These are phyloP conservation scores for Podospora tetraspora DNA, from an alignment of 495 filamentous ascomycete species.

Conservation along the genomic window DNA sequence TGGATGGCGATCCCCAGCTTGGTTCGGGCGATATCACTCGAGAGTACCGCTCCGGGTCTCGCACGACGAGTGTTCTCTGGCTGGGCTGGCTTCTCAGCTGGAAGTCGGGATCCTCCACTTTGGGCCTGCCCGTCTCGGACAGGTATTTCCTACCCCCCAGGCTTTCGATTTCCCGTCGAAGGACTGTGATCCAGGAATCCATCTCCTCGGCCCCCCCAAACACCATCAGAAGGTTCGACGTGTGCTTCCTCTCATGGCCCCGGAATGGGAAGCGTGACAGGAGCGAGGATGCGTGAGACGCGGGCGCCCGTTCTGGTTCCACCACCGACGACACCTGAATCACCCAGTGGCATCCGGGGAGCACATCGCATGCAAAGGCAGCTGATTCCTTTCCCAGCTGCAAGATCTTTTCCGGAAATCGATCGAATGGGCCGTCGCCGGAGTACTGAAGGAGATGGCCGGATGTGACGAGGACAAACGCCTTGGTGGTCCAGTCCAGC, in stretches of 20 bases:
- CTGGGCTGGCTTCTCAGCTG: constrained; percentile 44
- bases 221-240: constrained; percentile 70
- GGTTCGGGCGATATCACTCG: constrained; percentile 32
- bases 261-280: constrained; percentile 67
- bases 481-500: constrained; percentile 74
- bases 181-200: constrained; percentile 70
- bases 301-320: constrained; percentile 55
- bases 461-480: constrained; percentile 73
- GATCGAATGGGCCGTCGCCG: constrained; percentile 71
- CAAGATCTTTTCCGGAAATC: constrained; percentile 81
- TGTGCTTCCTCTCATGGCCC: constrained; percentile 54
- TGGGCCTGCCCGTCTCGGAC: constrained; percentile 51
- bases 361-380: constrained; percentile 88
- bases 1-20: constrained; percentile 26
- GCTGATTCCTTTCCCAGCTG: constrained; percentile 79
- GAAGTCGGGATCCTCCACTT: constrained; percentile 27
- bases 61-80: constrained; percentile 46
- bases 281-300: constrained; percentile 55
- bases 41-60: constrained; percentile 47
- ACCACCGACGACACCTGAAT: constrained; percentile 77
- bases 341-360: constrained; percentile 90
- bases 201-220: constrained; percentile 77
- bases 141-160: constrained; percentile 63
- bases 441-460: constrained; percentile 87
- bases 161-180: constrained; percentile 63